These are phyloP conservation scores for Meira nashicola DNA, from an alignment of 1,284 basidiomycete species.

Conservation along the genomic window DNA sequence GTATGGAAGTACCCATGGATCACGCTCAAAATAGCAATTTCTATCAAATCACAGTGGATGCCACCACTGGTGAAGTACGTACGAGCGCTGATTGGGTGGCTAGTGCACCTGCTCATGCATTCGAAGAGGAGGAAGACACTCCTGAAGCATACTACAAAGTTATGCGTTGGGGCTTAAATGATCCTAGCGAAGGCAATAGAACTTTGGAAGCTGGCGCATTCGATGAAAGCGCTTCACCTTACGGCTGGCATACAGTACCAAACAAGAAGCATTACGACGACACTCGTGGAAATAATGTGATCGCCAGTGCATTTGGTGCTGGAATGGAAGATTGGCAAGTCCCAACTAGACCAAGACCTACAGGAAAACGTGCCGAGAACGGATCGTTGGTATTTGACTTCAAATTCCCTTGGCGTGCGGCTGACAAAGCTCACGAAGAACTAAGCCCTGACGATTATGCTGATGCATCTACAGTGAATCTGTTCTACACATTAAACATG, in stretches of 20 bases:
- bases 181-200: slow-evolving; percentile 38
- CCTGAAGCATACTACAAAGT: slow-evolving; percentile 30
- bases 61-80: slow-evolving; percentile 29
- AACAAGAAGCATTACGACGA: slow-evolving; percentile 24
- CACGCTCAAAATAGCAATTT: slow-evolving; percentile 22
- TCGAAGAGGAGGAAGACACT: slow-evolving; percentile 7
- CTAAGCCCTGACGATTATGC: slow-evolving; percentile 32
- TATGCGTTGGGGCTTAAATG: slow-evolving; percentile 42
- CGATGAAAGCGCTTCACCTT: slow-evolving; percentile 27
- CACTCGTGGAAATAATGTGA: slow-evolving; percentile 44
- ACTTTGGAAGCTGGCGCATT: slow-evolving; percentile 28
- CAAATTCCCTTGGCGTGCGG: slow-evolving; percentile 41
- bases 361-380: slow-evolving; percentile 24
- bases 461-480: slow-evolving; percentile 19
- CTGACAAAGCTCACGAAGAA: slow-evolving; percentile 30
- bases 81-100: slow-evolving; percentile 38
- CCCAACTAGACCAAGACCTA: slow-evolving; percentile 24
- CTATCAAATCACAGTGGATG: slow-evolving; percentile 42
- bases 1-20: slow-evolving; percentile 37
- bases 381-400: slow-evolving; percentile 38
- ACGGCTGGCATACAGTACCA: slow-evolving; percentile 39
- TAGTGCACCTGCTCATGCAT: slow-evolving; percentile 9
- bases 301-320: slow-evolving; percentile 31
- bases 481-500: slow-evolving; percentile 42
- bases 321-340: slow-evolving; percentile 32